A percentile compares a stretch with the other conserved stretches of the same genome.
Evolutionary conservation across 371 early-diverging fungal genomes (phyloP).

Genomic region (Mortierella sp.): DNA sequence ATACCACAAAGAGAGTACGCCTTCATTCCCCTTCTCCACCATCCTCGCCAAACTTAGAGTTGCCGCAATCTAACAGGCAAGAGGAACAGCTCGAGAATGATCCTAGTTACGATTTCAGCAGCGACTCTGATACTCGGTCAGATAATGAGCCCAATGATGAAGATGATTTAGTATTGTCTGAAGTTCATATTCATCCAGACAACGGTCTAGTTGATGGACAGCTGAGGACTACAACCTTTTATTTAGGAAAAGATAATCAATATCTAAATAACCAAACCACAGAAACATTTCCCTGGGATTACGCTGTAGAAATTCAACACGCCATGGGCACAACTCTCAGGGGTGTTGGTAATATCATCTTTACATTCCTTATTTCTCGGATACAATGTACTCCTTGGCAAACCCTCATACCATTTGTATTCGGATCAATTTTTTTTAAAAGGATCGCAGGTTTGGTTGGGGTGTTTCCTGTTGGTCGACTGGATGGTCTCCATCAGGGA

Average conservation of each 20-base stretch:
- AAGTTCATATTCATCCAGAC: conserved; percentile 42
- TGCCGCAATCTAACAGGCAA: neutral
- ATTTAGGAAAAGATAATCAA: neutral
- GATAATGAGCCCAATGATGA: neutral
- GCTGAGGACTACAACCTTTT: conserved; percentile 14
- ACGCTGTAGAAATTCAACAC: conserved; percentile 31
- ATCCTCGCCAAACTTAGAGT: neutral
- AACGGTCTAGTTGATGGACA: conserved; percentile 44
- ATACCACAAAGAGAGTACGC: conserved; percentile 2
- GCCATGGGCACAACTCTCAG: conserved; percentile 44
- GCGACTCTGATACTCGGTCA: neutral
- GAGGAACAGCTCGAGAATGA: neutral
- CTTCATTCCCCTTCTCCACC: conserved; percentile 1
- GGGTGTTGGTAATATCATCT: conserved; percentile 29
- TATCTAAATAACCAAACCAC: no score
- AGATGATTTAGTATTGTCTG: conserved; percentile 39
- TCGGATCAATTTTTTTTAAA: neutral
- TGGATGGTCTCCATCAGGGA: conserved; percentile 26
- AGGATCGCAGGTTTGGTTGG: conserved; percentile 54
- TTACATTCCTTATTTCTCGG: neutral
- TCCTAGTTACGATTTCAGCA: neutral
- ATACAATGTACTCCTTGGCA: neutral
- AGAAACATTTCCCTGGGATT: conserved; percentile 17
- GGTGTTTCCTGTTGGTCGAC: conserved; percentile 37
- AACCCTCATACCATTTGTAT: neutral